These are phyloP conservation scores for Saturnispora serradocipensis DNA, from an alignment of 805 yeast genomes.

Conservation along the genomic window DNA sequence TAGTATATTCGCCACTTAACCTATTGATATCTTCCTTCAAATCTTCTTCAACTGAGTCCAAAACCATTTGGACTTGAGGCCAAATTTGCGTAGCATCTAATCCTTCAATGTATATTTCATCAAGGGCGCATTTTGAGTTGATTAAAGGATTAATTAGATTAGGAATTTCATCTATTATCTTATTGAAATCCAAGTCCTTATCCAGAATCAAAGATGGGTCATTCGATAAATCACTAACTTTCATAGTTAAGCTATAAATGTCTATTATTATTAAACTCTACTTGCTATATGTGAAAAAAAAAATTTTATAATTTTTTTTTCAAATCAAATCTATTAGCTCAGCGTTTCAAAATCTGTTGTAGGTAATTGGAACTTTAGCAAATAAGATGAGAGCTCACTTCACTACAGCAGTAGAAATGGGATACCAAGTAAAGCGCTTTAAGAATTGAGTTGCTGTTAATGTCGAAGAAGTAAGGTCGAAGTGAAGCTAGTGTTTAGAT, in stretches of 20 bases:
- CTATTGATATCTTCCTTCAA: slow-evolving; percentile 46
- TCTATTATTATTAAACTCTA: neutral
- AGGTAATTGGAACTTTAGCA: neutral
- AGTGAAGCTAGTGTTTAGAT: neutral
- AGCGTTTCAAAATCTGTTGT: neutral
- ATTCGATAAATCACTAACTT: slow-evolving; percentile 3
- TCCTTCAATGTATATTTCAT: slow-evolving; percentile 77
- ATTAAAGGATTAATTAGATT: slow-evolving; percentile 16
- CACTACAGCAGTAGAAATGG: neutral
- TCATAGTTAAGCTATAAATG: neutral
- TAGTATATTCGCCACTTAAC: slow-evolving; percentile 11
- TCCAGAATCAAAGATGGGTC: slow-evolving; percentile 10
- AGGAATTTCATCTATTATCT: slow-evolving; percentile 10
- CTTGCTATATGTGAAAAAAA: neutral
- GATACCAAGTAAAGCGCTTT: neutral
- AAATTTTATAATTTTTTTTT: neutral
- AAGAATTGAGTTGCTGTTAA: no score
- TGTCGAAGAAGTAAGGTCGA: no score
- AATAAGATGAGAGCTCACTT: no score
- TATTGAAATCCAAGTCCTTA: slow-evolving; percentile 6
- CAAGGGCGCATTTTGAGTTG: slow-evolving; percentile 46
- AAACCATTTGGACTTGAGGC: slow-evolving; percentile 82
- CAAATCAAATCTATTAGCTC: neutral
- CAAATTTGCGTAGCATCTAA: slow-evolving; percentile 85
- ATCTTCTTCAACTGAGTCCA: slow-evolving; percentile 66